Evolutionary conservation across 2,329 filamentous ascomycete species (phyloP), one percentile per base, ranked within the genome.

Genomic region (Penicillium frequentans): DNA sequence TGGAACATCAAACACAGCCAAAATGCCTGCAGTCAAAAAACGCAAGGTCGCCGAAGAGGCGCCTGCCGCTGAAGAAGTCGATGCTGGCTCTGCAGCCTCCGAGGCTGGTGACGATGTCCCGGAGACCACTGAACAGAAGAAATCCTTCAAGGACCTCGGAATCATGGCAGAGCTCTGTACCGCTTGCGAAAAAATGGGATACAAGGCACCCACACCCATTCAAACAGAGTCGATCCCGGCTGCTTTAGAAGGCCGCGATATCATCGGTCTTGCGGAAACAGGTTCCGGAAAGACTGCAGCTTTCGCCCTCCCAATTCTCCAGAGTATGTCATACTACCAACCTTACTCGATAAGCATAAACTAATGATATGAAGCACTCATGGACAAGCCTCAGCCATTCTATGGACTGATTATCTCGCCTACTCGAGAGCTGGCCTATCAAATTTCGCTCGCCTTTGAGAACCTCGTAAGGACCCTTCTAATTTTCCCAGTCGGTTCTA

Each of bases 241-340:
- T 5, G 93, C 93, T 35, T 82, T 97, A 4, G 77, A 90, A 68
- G 87, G 89, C 52, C 86, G 91, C 68, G 95, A 98, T 74, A 81
- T 98, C 33, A 96, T 99, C 65, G 95, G 93, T 43, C 82, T 98
- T 51, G 95, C 95, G 31, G 93, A 99, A 77, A 99, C 95, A 0
- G 95, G 95, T 65, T 92, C 88, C 70, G 95, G 95, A 76, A 99
- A 98, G 80, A 98, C 95, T 0, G 93, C 92, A 7, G 93, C 95
- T 0, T 99, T 98, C 73, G 92, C 91, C 0, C 81, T 99, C 3
- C 95, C 95, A 1, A 96, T 99, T 39, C 83, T 99, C 2, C 93
- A 97, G 76, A 73, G 73, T 72, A 35, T 33, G n/a, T 26, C 21
- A 19, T 29, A 16, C n/a, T 49, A 24, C 10, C 24, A 16, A 23